A percentile compares a stretch with the other conserved stretches of the same genome.
These are phyloP conservation scores for Candida xyloterini DNA, from an alignment of 805 yeast species.

Conservation along the genomic window DNA sequence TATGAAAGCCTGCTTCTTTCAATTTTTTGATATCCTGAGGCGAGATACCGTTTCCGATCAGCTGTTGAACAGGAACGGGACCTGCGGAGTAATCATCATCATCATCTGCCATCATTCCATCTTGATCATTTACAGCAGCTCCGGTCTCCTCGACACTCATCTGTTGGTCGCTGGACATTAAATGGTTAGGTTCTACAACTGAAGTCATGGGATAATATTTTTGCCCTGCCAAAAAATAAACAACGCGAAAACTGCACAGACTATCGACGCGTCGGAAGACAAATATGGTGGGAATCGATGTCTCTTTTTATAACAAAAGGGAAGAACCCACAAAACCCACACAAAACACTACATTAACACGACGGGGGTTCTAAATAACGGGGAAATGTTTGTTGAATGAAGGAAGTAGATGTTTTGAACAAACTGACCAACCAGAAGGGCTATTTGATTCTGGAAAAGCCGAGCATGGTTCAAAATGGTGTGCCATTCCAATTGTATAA, in stretches of 20 bases:
- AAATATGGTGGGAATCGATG: neutral
- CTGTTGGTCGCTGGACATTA: constrained; percentile 10
- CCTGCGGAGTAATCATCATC: constrained; percentile 40
- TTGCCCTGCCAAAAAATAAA: constrained; percentile 17
- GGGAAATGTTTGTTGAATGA: too few relatives aligned
- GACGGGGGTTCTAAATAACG: neutral
- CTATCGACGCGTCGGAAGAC: constrained; percentile 11
- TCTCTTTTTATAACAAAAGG: too few relatives aligned
- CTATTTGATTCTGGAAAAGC: too few relatives aligned
- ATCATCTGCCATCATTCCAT: constrained; percentile 35
- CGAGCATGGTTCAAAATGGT: too few relatives aligned
- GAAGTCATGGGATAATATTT: constrained; percentile 12
- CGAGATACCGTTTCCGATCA: constrained; percentile 83
- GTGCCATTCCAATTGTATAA: too few relatives aligned
- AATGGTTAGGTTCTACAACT: constrained; percentile 14
- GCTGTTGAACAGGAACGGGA: constrained; percentile 51
- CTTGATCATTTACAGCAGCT: constrained; percentile 13
- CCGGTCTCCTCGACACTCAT: constrained; percentile 10
- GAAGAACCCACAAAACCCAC: too few relatives aligned
- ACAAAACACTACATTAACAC: neutral
- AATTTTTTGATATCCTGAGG: constrained; percentile 74
- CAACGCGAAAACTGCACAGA: constrained; percentile 19
- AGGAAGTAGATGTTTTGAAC: too few relatives aligned
- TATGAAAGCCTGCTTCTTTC: constrained; percentile 78
- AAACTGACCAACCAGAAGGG: too few relatives aligned